Evolutionary conservation across 805 yeast genomes (phyloP), one percentile per base, ranked within the genome.

Genomic region (Teunomyces barrocoloradensis): DNA sequence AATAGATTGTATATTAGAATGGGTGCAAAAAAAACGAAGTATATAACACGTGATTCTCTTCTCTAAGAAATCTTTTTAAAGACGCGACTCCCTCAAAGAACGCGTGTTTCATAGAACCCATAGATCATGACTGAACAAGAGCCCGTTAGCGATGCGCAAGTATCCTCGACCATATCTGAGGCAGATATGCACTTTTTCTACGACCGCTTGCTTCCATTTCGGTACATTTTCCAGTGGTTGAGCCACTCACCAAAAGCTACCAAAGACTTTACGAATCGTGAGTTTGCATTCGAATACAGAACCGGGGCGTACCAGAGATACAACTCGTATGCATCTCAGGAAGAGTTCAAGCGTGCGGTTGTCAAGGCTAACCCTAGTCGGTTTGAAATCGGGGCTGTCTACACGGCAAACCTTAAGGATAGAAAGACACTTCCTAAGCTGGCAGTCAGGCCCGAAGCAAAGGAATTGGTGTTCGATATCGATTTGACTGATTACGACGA

Each of bases 401-500:
- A 90, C 62, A 77, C 89, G 1, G 83, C 86, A 12, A 89, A 88
- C 52, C 99, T 98, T n/a, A 82, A 81, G 47, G 88, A 89, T 49
- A 77, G 96, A 45, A 91, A 88, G 59, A 75, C 82, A 6, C 72
- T 89, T 12, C 81, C 95, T 15, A 87, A 87, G 56, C 77, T 77
- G 27, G 85, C 88, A 18, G 80, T 90, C 84, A 84, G 81, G 57
- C 94, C 99, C 1, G 58, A 85, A 29, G 75, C 81, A 54, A 94
- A 94, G 64, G 99, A 94, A 64, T 74, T 94, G 48, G 96, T 91
- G 5, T 86, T 94, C 54, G 99, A 94, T 82, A 92, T 94, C 54
- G 99, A 94, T 84, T 81, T 94, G 75, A 94, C 97, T 21, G 99
- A 94, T 71, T 94, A 94, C 64, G 98, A 92, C 67, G 87, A 84